Evolutionary conservation across 345 rosid species (phyloP).

Genomic region (Populus nigra): DNA sequence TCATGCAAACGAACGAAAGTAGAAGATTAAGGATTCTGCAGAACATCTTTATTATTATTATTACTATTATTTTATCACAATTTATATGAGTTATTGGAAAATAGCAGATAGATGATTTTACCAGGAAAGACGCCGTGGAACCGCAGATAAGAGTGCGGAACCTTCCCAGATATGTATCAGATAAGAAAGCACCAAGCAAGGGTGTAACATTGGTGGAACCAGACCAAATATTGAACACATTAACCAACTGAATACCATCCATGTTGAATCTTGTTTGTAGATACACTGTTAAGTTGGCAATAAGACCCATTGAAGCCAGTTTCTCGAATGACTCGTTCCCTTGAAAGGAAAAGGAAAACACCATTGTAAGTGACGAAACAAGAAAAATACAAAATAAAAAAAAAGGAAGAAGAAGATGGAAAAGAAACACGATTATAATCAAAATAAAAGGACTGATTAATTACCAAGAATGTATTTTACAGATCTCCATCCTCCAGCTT

Average conservation of each 20-base stretch:
- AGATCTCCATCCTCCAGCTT: slow-evolving; percentile 45
- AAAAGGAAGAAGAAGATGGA: neutral
- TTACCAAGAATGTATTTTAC: slow-evolving; percentile 45
- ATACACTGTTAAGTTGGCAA: slow-evolving; percentile 52
- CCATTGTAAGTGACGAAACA: slow-evolving; percentile 1
- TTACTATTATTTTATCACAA: neutral
- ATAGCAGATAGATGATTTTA: slow-evolving; percentile 16
- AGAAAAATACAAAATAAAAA: neutral
- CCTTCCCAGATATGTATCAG: slow-evolving; percentile 62
- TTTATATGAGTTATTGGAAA: neutral
- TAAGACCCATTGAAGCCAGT: slow-evolving; percentile 66
- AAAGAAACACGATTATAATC: neutral
- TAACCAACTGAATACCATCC: slow-evolving; percentile 54
- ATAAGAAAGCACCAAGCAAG: slow-evolving; percentile 60
- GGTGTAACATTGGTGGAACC: slow-evolving; percentile 58
- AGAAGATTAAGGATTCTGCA: neutral
- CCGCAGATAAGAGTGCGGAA: slow-evolving; percentile 57
- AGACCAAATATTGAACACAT: slow-evolving; percentile 50
- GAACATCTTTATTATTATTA: neutral
- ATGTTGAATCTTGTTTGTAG: slow-evolving; percentile 50
- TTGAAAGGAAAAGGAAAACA: slow-evolving; percentile 8
- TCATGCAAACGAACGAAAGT: neutral
- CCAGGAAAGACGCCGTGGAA: slow-evolving; percentile 50
- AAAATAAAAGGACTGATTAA: too few species aligned
- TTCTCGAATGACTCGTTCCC: slow-evolving; percentile 78